Conservation (phyloP, 148 eudicot genomes). For the Cornus controversa region DNA sequence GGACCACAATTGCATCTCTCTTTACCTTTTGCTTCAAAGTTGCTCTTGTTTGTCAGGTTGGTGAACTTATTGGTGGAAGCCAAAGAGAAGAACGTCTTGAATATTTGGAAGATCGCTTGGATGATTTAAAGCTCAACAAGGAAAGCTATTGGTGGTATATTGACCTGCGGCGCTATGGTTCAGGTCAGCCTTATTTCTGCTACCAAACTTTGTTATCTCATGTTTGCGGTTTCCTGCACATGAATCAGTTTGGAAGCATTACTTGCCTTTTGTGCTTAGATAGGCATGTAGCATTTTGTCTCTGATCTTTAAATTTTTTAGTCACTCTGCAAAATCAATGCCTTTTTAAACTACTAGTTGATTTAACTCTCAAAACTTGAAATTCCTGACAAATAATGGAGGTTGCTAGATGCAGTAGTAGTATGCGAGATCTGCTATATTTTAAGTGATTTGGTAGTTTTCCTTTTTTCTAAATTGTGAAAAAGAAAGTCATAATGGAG, state of each 20-base stretch:
- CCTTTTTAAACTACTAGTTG: background rate
- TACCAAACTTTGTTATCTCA: background rate
- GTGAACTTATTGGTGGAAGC: conserved; percentile 99
- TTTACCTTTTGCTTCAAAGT: background rate
- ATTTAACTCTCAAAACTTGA: background rate
- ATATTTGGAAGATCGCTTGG: conserved; percentile 71
- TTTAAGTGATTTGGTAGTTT: too few relatives aligned
- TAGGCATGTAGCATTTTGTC: background rate
- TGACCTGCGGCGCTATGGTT: conserved; percentile 97
- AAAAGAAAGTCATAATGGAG: background rate
- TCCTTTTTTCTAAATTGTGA: conserved; percentile 4
- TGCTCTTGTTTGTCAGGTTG: conserved; percentile 51
- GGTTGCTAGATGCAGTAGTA: background rate
- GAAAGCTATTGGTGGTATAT: conserved; percentile 99
- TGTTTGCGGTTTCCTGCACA: conserved; percentile 4
- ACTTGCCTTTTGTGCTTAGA: background rate
- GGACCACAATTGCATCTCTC: background rate
- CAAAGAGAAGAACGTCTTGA: conserved; percentile 99
- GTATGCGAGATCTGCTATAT: background rate
- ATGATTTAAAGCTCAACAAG: conserved; percentile 70
- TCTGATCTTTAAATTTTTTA: background rate
- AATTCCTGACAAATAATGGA: background rate
- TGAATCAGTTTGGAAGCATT: background rate
- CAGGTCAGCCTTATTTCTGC: conserved; percentile 50
- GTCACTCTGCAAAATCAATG: background rate